Base-by-base conservation (phyloP, 169 alveolate species). In the Plasmodium billcollinsi region DNA sequence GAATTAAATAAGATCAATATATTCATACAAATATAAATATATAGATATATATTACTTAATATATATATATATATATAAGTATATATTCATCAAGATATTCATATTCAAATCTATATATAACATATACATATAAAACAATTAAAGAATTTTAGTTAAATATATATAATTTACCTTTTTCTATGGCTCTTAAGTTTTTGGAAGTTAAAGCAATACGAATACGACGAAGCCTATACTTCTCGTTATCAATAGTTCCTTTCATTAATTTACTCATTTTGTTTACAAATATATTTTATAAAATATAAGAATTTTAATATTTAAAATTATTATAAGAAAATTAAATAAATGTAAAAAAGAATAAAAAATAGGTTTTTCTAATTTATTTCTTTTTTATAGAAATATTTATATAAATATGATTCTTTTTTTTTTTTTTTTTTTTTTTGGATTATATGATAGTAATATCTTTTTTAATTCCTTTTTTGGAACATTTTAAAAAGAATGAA, bases 181-280 rank as follows among this genome's bases (percentile, higher is more conserved):
- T 93, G 62, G 98, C 95, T 88, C 95, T 94, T 73, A 96, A 95
- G 88, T 97, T 96, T 88, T 95, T 96, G 92, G 98, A 96, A 76
- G 98, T 95, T 83, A 97, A 94, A 74, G 99, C 97, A 88, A 97
- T 96, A 69, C 98, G 97, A 72, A 97, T 97, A 89, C 96, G 94
- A 93, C 97, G 98, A 93, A 95, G 95, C 74, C 96, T 94, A 94
- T 89, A 92, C 96, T 97, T 95, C 93, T 95, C 98, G 93, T 93
- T 97, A 29, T 93, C 97, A 90, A 78, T 93, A 88, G 94, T 97
- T 59, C 94, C 96, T 92, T 95, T 95, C 71, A 86, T 50, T 72
- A 89, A 94, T 88, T 96, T 96, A 83, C 92, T 93, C 95, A 93
- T 90, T 74, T 86, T 92, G 83, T 26, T 52, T 15, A 26, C 49